Evolutionary conservation across 805 yeast species (phyloP), one percentile per base, ranked within the genome.

Genomic region (Saccharomycopsis lassenensis): DNA sequence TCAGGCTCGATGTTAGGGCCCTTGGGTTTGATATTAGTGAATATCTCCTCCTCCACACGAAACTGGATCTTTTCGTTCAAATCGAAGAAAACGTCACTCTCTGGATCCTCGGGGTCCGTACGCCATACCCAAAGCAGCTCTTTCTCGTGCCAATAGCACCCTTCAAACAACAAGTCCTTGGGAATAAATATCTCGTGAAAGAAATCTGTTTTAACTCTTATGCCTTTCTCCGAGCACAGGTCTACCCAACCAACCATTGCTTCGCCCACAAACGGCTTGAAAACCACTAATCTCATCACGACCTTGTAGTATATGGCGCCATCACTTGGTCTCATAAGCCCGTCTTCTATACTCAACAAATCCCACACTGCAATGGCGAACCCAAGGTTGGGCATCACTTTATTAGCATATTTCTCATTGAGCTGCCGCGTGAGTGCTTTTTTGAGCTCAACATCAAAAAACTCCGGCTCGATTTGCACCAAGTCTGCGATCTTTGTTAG

Each of bases 71-170:
- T 84, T 54, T 91, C 98, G 57, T 87, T 85, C 23, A 84, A 65
- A 65, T 91, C 98, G 37, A 91, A 65, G 52, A 76, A 91, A 42
- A 91, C 64, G 46, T 77, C 77, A 1, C 79, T 75, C 2, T 77
- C 91, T 41, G 73, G 80, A 41, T 74, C 82, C 43, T 77, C 93
- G 42, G 72, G 78, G 37, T 63, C 71, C 43, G 70, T 65, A 36
- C 74, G 71, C 98, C 98, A 91, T 28, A 87, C 77, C 98, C 98
- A 91, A 8, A 95, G 95, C 52, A 79, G 83, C 45, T 91, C 98
- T 28, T 69, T 74, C 1, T 80, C 54, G 22, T 67, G 64, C 51
- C 69, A 84, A 41, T 62, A 68, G 54, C 85, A 74, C 24, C 71
- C 70, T 51, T 87, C 95, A 53, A 91, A 91, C 29, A 91, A 58